Conservation (phyloP, 257 asterid species). For the Solanum neorickii region DNA sequence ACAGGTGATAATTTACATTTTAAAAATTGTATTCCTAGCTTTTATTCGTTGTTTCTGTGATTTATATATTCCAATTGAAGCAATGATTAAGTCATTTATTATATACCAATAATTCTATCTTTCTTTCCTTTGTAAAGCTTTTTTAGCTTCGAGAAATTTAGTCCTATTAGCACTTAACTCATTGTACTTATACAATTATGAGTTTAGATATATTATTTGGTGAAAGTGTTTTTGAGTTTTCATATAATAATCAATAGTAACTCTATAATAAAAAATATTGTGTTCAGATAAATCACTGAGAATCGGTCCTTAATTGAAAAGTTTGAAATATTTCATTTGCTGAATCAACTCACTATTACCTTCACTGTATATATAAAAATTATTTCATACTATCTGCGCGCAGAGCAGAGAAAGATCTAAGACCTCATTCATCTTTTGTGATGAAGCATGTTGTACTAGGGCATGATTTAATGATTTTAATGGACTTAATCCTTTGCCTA, state of each 20-base stretch:
- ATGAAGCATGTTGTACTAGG: background rate
- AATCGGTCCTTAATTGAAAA: background rate
- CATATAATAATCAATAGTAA: background rate
- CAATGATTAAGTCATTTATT: too few species aligned
- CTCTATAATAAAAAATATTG: background rate
- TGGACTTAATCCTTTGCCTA: background rate
- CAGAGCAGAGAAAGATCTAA: background rate
- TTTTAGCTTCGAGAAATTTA: background rate
- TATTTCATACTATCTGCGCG: background rate
- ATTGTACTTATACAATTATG: background rate
- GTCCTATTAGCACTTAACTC: background rate
- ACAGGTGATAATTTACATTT: background rate
- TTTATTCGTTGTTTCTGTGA: too few species aligned
- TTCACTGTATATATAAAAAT: background rate
- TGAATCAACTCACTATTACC: too few species aligned
- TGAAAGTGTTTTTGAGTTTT: background rate
- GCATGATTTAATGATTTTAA: background rate
- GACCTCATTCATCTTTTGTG: background rate
- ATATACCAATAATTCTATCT: background rate
- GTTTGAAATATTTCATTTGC: background rate
- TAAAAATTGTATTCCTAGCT: background rate
- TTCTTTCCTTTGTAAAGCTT: too few species aligned
- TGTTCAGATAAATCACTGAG: background rate
- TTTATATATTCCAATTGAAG: background rate
- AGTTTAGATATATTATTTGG: background rate